Conservation (phyloP, 441 rosid species). For the Bruguiera hainesii region DNA sequence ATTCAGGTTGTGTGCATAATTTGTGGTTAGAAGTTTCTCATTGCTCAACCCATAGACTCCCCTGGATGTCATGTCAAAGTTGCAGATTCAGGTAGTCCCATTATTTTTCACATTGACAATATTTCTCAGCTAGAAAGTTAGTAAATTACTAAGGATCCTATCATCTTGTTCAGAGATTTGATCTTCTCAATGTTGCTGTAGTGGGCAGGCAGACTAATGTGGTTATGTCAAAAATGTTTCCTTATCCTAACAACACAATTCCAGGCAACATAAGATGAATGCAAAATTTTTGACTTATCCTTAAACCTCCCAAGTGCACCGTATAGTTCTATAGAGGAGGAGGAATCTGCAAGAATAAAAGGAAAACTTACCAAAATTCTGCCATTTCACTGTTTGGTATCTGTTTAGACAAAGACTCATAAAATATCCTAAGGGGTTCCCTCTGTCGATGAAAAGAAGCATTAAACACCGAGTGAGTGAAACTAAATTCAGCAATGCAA, state of each 20-base stretch:
- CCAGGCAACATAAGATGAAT: neutral
- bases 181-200: neutral
- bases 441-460: constrained; percentile 46
- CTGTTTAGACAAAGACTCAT: constrained; percentile 80
- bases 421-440: constrained; percentile 89
- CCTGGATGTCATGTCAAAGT: too few relatives aligned
- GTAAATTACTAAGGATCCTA: too few relatives aligned
- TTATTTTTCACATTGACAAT: too few relatives aligned
- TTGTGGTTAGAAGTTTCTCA: too few relatives aligned
- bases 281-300: neutral
- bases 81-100: too few relatives aligned
- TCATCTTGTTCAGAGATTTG: neutral
- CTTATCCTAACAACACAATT: neutral
- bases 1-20: neutral
- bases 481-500: constrained; percentile 6
- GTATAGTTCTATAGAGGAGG: neutral
- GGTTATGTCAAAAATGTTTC: neutral
- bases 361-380: constrained; percentile 28
- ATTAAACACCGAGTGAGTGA: constrained; percentile 15
- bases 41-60: too few relatives aligned
- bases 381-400: constrained; percentile 93
- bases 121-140: too few relatives aligned
- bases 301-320: neutral
- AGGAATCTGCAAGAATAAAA: neutral
- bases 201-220: neutral